A percentile compares a stretch with the other conserved stretches of the same genome.
phyloP scores from a whole-genome alignment of 306 rosid genomes.

The Cicer arietinum region DNA sequence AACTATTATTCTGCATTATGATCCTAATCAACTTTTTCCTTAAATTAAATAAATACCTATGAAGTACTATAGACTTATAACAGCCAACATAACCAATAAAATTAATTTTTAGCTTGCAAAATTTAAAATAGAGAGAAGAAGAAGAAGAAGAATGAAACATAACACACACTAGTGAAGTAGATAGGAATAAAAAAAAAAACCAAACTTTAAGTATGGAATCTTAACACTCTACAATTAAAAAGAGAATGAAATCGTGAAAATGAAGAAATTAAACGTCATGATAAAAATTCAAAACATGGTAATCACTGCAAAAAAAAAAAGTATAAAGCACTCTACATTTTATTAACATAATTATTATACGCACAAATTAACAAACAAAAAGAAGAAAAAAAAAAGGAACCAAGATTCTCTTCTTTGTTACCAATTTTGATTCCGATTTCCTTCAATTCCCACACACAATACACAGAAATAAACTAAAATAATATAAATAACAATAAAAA shows the following conservation, averaged over 20 bases:
- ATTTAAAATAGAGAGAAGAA: background rate
- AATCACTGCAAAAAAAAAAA: constrained; percentile 38
- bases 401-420: background rate
- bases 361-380: constrained; percentile 9
- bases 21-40: constrained; percentile 38
- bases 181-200: constrained; percentile 12
- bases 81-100: constrained; percentile 17
- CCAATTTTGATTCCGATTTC: constrained; percentile 15
- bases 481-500: background rate
- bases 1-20: background rate
- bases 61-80: background rate
- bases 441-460: background rate
- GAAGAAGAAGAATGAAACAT: background rate
- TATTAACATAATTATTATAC: constrained; percentile 10
- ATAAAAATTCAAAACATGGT: constrained; percentile 31
- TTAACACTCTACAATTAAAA: background rate
- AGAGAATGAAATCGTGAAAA: constrained; percentile 12
- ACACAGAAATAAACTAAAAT: background rate
- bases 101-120: background rate
- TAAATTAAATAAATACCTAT: background rate
- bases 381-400: background rate
- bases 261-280: constrained; percentile 23
- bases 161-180: constrained; percentile 9
- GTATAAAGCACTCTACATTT: constrained; percentile 8
- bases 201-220: constrained; percentile 10